Percentiles rank a stretch among this genome's conserved stretches.
phyloP scores from a whole-genome alignment of 805 yeast genomes.

The baker's yeast (Saccharomyces cerevisiae) region DNA sequence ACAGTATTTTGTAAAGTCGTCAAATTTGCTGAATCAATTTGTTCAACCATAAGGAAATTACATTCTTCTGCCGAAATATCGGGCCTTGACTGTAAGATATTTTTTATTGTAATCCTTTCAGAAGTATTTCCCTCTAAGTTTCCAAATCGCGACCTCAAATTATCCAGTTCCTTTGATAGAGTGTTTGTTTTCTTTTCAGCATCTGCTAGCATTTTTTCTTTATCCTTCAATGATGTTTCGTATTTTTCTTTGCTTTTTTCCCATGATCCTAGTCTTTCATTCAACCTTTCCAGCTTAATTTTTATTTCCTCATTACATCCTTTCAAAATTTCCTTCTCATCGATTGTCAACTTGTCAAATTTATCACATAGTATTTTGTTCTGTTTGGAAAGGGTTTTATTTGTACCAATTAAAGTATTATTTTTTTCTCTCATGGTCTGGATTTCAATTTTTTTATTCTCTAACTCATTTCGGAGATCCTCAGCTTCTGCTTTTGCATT shows the following conservation, averaged over 20 bases:
- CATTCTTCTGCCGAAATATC: background rate
- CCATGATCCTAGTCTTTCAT: slow-evolving; percentile 3
- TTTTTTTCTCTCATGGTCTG: background rate
- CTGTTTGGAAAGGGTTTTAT: background rate
- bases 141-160: background rate
- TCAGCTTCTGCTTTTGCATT: background rate
- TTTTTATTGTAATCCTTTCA: slow-evolving; percentile 13
- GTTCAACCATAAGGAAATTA: slow-evolving; percentile 13
- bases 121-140: slow-evolving; percentile 19
- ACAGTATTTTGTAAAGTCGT: slow-evolving; percentile 30
- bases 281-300: background rate
- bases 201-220: background rate
- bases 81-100: background rate
- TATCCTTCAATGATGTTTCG: background rate
- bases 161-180: background rate
- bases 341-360: background rate
- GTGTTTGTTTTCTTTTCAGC: background rate
- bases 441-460: background rate
- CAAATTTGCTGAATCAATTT: slow-evolving; percentile 25
- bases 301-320: slow-evolving; percentile 1
- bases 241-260: slow-evolving; percentile 11
- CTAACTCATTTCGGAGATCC: background rate
- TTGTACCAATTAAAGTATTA: background rate
- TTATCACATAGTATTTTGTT: background rate
- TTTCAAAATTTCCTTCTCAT: background rate